Conservation (phyloP, 202 grass and related monocot genomes). For the Cymbopogon flexuosus region DNA sequence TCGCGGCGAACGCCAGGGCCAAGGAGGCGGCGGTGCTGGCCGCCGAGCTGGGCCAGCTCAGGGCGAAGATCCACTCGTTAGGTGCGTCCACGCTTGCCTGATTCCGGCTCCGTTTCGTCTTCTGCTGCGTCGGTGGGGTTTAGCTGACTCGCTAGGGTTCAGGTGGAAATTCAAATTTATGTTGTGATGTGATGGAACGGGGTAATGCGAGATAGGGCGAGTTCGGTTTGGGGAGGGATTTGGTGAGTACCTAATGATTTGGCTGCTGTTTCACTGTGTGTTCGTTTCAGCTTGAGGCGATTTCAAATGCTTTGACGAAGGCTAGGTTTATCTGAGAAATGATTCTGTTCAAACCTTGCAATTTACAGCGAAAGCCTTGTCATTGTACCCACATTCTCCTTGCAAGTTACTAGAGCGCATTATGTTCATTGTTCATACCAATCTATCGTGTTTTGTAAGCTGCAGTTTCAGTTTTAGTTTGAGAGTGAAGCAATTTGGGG, state of each 20-base stretch:
- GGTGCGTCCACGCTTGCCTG: conserved; percentile 37
- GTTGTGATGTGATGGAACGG: background rate
- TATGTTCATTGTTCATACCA: background rate
- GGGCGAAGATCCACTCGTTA: conserved; percentile 54
- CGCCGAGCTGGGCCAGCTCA: conserved; percentile 58
- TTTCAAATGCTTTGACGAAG: background rate
- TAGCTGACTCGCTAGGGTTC: conserved; percentile 35
- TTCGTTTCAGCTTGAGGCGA: background rate
- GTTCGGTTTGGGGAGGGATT: background rate
- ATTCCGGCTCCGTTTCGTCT: background rate
- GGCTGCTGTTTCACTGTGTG: background rate
- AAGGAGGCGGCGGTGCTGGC: conserved; percentile 48
- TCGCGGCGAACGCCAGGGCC: conserved; percentile 29
- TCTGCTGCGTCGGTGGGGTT: conserved; percentile 23
- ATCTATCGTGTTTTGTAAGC: background rate
- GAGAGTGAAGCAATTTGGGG: background rate
- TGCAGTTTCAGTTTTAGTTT: background rate
- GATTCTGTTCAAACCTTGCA: background rate
- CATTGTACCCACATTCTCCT: background rate
- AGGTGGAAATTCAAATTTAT: background rate
- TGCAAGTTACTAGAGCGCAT: background rate
- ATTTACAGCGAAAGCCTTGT: background rate
- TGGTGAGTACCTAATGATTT: background rate
- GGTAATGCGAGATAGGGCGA: background rate
- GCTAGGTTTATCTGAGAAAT: background rate